These are phyloP conservation scores for Noccaea caerulescens DNA, from an alignment of 345 rosid species.

Conservation along the genomic window DNA sequence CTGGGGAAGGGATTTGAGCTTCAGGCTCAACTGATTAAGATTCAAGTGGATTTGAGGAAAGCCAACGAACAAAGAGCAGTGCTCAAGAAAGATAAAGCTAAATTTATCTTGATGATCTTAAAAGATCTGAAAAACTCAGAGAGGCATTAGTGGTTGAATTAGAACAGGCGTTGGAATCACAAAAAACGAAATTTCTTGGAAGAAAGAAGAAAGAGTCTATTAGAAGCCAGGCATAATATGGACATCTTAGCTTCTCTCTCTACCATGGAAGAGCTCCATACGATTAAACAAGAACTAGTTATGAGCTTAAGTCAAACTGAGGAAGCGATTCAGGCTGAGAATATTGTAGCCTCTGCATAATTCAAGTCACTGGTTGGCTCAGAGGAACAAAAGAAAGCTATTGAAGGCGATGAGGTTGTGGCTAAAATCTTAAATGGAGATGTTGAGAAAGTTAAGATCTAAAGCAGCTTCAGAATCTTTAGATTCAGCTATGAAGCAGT, in stretches of 20 bases:
- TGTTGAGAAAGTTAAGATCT: conserved; percentile 54
- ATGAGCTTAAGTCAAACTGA: conserved; percentile 67
- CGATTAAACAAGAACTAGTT: conserved; percentile 66
- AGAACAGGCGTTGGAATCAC: conserved; percentile 84
- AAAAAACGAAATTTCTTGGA: conserved; percentile 81
- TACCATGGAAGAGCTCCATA: conserved; percentile 78
- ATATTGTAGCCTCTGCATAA: conserved; percentile 50
- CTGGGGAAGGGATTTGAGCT: conserved; percentile 63
- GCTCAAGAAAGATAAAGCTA: conserved; percentile 79
- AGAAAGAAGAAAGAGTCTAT: conserved; percentile 73
- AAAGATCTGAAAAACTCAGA: conserved; percentile 77
- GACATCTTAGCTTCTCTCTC: conserved; percentile 80
- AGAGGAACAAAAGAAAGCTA: conserved; percentile 53
- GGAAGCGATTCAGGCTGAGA: conserved; percentile 74
- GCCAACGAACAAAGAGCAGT: conserved; percentile 67
- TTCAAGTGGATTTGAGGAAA: conserved; percentile 80
- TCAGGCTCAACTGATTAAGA: conserved; percentile 64
- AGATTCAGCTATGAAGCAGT: conserved; percentile 72
- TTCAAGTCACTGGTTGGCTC: conserved; percentile 70
- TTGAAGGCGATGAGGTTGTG: conserved; percentile 34
- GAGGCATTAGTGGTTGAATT: conserved; percentile 80
- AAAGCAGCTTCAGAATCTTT: conserved; percentile 66
- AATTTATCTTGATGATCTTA: conserved; percentile 66
- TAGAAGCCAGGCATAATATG: conserved; percentile 76
- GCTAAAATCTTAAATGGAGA: no score